Evolutionary conservation across 768 basidiomycete genomes (phyloP).

Genomic region (Krasilnikovozyma curviuscula): DNA sequence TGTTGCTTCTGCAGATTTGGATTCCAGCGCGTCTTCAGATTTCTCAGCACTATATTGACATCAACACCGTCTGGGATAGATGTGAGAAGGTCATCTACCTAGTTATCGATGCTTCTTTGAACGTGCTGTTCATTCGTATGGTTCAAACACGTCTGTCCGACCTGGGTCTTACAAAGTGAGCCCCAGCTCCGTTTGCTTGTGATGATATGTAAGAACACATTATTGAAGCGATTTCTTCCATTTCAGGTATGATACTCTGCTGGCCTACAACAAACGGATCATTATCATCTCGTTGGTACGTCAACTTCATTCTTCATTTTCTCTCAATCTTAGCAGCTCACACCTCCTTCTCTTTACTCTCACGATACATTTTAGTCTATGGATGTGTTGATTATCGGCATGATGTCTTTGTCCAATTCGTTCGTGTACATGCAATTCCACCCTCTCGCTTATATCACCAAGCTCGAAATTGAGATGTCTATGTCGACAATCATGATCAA

Average conservation of each 20-base stretch:
- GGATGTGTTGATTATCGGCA: background rate
- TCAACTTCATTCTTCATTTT: too few species aligned
- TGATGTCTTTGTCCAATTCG: background rate
- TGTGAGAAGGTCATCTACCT: background rate
- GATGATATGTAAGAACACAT: background rate
- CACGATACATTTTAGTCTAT: too few species aligned
- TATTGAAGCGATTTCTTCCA: background rate
- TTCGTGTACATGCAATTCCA: background rate
- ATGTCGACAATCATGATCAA: background rate
- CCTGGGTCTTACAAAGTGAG: background rate
- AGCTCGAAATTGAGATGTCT: background rate
- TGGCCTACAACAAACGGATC: background rate
- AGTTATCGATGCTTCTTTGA: background rate
- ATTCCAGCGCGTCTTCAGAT: background rate
- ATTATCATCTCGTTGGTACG: background rate
- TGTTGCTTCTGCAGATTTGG: too few species aligned
- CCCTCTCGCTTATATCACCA: background rate
- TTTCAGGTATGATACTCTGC: background rate
- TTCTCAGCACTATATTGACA: background rate
- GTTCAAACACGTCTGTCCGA: background rate
- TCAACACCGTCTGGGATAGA: background rate
- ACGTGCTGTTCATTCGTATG: background rate
- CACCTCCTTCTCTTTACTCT: too few species aligned
- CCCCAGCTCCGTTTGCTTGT: background rate
- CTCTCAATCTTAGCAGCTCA: too few species aligned